Percentiles rank a stretch among this genome's conserved stretches.
Evolutionary conservation across 257 asterid genomes (phyloP).

Genomic region (Fraxinus anomala): DNA sequence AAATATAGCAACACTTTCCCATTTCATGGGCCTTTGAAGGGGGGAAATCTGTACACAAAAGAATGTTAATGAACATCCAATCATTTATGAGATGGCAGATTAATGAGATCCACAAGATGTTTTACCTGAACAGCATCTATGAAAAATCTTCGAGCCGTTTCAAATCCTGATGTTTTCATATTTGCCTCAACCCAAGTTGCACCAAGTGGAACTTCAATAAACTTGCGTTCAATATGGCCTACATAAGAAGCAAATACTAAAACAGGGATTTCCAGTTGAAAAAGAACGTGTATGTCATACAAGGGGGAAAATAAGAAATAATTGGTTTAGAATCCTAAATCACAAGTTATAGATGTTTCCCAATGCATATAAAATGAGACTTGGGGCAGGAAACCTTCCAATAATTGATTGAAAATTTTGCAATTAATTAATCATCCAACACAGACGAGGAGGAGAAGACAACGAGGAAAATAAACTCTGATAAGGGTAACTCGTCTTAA

Average conservation of each 20-base stretch:
- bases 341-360: constrained; percentile 2
- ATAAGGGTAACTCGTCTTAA: background rate
- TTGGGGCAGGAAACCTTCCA: background rate
- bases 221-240: constrained; percentile 90
- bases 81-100: constrained; percentile 19
- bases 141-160: constrained; percentile 81
- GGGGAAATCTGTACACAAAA: constrained; percentile 68
- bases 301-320: constrained; percentile 17
- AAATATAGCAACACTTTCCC: constrained; percentile 83
- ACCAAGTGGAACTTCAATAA: constrained; percentile 89
- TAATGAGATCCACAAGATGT: constrained; percentile 8
- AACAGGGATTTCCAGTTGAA: constrained; percentile 21
- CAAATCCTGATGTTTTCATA: constrained; percentile 79
- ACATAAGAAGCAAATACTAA: constrained; percentile 29
- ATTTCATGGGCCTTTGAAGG: constrained; percentile 82
- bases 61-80: constrained; percentile 37
- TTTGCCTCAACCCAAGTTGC: constrained; percentile 96
- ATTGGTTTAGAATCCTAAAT: constrained; percentile 7
- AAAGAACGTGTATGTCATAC: background rate
- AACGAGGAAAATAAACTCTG: background rate
- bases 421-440: background rate
- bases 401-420: background rate
- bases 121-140: constrained; percentile 87
- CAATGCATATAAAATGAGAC: constrained; percentile 8
- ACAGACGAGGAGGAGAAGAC: background rate